Evolutionary conservation across 129 eudicot species (phyloP).

Genomic region (Centaurea solstitialis): DNA sequence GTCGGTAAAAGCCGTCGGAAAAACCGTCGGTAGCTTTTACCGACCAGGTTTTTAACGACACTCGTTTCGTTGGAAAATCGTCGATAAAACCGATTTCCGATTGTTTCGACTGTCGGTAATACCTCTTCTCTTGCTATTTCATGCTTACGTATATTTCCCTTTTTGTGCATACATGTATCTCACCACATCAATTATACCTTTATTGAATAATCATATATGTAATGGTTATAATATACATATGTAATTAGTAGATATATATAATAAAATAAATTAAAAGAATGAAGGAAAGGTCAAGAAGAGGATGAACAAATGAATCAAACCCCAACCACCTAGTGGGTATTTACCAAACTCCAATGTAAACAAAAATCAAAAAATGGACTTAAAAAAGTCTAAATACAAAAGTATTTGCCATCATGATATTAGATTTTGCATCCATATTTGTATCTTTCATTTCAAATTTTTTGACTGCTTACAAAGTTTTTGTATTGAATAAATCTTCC

Average conservation of each 20-base stretch:
- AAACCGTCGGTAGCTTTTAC: no score
- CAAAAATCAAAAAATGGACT: neutral
- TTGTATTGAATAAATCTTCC: slow-evolving; percentile 21
- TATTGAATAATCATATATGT: no score
- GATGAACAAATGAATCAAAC: slow-evolving; percentile 44
- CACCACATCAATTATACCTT: no score
- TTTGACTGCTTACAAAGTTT: slow-evolving; percentile 11
- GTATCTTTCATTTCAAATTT: neutral
- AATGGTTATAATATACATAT: neutral
- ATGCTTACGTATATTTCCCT: neutral
- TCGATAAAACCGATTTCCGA: no score
- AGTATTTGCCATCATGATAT: slow-evolving; percentile 14
- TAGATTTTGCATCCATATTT: neutral
- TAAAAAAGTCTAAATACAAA: slow-evolving; percentile 23
- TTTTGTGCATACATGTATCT: neutral
- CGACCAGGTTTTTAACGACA: no score
- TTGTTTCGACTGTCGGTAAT: no score
- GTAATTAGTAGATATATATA: neutral
- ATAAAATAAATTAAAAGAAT: neutral
- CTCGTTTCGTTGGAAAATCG: no score
- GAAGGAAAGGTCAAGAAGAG: slow-evolving; percentile 19
- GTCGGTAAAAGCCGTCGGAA: no score
- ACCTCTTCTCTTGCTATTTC: neutral
- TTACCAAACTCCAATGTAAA: slow-evolving; percentile 35
- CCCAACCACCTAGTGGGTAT: slow-evolving; percentile 37